These are phyloP conservation scores for Lactarius pseudohatsudake DNA, from an alignment of 768 basidiomycete genomes.

Conservation along the genomic window DNA sequence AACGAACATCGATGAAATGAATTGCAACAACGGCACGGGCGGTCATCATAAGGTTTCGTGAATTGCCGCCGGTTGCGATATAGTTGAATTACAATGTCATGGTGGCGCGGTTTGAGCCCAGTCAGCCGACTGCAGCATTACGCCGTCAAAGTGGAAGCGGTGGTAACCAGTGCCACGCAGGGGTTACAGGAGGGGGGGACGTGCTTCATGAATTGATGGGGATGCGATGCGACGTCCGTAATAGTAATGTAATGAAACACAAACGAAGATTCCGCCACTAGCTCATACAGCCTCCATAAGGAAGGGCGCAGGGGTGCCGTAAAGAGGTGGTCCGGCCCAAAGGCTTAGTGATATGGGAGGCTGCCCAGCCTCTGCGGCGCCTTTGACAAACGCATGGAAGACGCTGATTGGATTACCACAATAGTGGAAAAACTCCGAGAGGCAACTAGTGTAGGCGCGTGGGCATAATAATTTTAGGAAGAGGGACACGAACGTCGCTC, in stretches of 20 bases:
- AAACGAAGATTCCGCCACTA: conserved; percentile 15
- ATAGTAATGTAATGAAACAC: conserved; percentile 25
- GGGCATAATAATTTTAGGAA: conserved; percentile 6
- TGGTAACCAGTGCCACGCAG: conserved; percentile 4
- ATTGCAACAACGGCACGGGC: neutral
- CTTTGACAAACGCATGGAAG: conserved; percentile 22
- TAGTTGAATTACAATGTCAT: neutral
- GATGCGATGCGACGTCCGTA: conserved; percentile 4
- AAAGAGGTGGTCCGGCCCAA: conserved; percentile 14
- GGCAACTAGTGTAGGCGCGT: conserved; percentile 13
- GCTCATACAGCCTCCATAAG: conserved; percentile 12
- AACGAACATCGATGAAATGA: conserved; percentile 28
- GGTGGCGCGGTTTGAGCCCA: conserved; percentile 6
- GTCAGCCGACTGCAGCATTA: conserved; percentile 1
- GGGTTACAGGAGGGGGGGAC: neutral
- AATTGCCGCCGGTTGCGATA: conserved; percentile 7
- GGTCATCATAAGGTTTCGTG: conserved; percentile 11
- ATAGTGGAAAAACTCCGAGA: conserved; percentile 23
- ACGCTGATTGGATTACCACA: conserved; percentile 22
- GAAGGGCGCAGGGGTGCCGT: conserved; percentile 18
- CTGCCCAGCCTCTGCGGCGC: conserved; percentile 26
- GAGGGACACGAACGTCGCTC: neutral
- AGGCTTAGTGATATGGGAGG: conserved; percentile 25
- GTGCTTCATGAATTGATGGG: conserved; percentile 21
- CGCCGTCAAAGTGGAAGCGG: conserved; percentile 20